A percentile compares a stretch with the other conserved stretches of the same genome.
Conservation (phyloP, 495 filamentous ascomycete species). For the Aspergillus coremiiformis region DNA sequence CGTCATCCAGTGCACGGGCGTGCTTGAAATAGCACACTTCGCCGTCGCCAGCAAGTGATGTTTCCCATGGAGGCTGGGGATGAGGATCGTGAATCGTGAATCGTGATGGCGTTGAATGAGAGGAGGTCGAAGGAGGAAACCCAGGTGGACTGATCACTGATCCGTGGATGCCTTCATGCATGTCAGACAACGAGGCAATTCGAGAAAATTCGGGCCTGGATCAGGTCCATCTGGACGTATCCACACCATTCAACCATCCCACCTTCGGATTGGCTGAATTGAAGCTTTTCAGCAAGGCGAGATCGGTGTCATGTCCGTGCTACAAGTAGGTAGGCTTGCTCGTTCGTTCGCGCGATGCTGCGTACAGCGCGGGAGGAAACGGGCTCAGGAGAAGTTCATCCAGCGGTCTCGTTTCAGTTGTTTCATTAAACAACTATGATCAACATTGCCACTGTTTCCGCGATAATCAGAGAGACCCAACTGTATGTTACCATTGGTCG, state of each 20-base stretch:
- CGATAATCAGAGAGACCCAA: too few relatives aligned
- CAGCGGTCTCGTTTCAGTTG: too few relatives aligned
- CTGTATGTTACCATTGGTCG: too few relatives aligned
- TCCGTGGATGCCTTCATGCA: too few relatives aligned
- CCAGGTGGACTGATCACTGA: neutral
- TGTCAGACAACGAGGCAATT: too few relatives aligned
- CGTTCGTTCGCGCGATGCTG: neutral
- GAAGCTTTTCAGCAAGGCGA: neutral
- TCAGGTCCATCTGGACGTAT: neutral
- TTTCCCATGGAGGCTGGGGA: neutral
- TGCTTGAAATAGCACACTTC: neutral
- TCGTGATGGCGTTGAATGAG: neutral
- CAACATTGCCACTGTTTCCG: too few relatives aligned
- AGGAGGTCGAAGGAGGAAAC: neutral
- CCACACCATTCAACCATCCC: neutral
- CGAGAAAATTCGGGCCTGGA: neutral
- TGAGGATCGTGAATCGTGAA: neutral
- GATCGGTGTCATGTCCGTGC: neutral
- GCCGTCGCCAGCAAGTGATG: neutral
- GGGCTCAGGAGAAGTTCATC: neutral
- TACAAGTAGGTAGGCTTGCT: neutral
- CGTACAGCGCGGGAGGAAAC: neutral
- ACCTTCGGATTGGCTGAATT: neutral
- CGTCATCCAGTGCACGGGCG: neutral
- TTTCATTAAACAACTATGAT: too few relatives aligned